Base-by-base conservation (phyloP, 106 monocot genomes). In the Dioscorea alata region DNA sequence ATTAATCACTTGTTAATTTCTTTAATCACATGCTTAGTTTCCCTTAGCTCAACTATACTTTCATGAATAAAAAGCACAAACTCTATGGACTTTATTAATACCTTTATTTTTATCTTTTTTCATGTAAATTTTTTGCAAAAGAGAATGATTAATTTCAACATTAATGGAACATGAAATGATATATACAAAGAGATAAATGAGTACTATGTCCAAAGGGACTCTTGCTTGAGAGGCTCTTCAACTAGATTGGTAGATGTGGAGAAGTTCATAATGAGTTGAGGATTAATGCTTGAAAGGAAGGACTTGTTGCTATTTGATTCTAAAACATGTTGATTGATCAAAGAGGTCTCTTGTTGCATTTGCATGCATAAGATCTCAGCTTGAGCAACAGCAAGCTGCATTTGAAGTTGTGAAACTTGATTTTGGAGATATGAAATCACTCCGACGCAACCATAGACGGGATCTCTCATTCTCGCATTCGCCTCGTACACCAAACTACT, bases 401-500 rank as follows among this genome's bases (percentile, higher is more conserved):
- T 87, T 66, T 90, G 90, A 16, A 94, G 80, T 58, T 94, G 90
- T 20, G 94, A 90, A 0, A 94, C 87, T 32, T 90, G 87, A 59
- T 83, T 86, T 61, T 90, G 94, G 8, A 90, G 81, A 73, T 76
- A 87, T 2, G 90, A 90, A 54, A 90, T 94, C 13, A 82, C 78
- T 3, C 90, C 94, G 12, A 87, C 87, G 52, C 87, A 90, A 20
- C 94, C 90, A 52, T 90, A 90, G 2, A 94, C 89, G 0, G 93
- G 93, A 28, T 93, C 86, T 42, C 89, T 74, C 80, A 80, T 66
- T 42, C 93, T 80, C 2, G 94, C 94, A 12, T 78, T 90, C 1
- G 94, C 94, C 68, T 94, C 94, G 68, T 94, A 94, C 1, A 94
- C 94, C 0, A 94, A 71, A 61, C 94, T 94, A 68, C 85, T 85